Conservation (phyloP, 2,329 filamentous ascomycete species). For the Monilinia vaccinii-corymbosi region DNA sequence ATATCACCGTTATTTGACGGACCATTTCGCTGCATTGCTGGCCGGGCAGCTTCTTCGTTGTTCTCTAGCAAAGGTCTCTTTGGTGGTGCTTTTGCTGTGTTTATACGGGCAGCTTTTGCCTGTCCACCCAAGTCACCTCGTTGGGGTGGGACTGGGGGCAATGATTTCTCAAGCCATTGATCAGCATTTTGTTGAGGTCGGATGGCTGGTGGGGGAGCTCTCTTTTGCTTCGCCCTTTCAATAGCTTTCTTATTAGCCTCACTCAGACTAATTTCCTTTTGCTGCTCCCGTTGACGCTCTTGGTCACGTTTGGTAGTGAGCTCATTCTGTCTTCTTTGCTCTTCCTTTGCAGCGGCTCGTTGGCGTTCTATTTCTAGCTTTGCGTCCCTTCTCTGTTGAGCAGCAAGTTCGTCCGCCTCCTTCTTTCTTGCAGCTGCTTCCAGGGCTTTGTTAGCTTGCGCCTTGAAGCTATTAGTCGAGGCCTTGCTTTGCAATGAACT, state of each 20-base stretch:
- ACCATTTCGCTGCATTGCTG: constrained; percentile 44
- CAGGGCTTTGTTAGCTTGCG: constrained; percentile 60
- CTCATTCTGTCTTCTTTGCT: constrained; percentile 54
- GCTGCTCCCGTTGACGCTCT: constrained; percentile 38
- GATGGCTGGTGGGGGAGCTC: constrained; percentile 51
- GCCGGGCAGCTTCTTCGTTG: constrained; percentile 40
- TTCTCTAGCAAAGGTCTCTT: constrained; percentile 69
- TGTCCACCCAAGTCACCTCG: constrained; percentile 20
- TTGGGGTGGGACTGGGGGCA: constrained; percentile 25
- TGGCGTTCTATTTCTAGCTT: constrained; percentile 77
- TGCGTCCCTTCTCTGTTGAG: constrained; percentile 68
- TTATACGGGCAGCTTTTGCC: constrained; percentile 42
- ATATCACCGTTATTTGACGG: constrained; percentile 57
- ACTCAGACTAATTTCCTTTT: constrained; percentile 38
- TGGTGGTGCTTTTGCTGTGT: constrained; percentile 59
- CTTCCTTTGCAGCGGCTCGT: constrained; percentile 55
- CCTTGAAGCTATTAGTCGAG: constrained; percentile 51
- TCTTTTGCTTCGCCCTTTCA: constrained; percentile 56
- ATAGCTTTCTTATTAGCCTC: constrained; percentile 59
- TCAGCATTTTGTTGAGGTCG: constrained; percentile 42
- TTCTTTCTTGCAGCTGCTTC: constrained; percentile 72
- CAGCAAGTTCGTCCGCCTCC: constrained; percentile 75
- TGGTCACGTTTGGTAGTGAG: constrained; percentile 50
- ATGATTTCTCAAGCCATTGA: constrained; percentile 24
- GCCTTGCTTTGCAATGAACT: constrained; percentile 31